Base-by-base conservation (phyloP, 2,329 filamentous ascomycete genomes). In the Fusarium sulawesiense region DNA sequence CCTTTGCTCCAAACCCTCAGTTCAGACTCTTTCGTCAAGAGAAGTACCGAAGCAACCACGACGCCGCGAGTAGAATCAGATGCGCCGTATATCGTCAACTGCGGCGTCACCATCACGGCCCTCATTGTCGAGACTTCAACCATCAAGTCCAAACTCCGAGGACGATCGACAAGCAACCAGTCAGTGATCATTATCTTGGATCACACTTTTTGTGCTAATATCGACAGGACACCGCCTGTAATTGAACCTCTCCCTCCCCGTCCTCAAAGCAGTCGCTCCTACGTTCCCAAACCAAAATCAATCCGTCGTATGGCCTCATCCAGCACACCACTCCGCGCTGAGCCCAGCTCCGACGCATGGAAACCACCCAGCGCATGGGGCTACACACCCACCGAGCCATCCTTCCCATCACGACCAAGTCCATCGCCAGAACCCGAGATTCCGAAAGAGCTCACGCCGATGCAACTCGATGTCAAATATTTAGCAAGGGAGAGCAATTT, bases 21-120 rank as follows among this genome's bases (percentile, higher is more conserved):
- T 9, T 55, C 70, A 14, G 69, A 68, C 8, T 72, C 69, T 0
- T 72, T 70, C 30, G 13, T 72, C 14, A 62, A 62, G 1, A 56
- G 69, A 21, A 72, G 69, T n/a, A 72, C 69, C 5, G 65, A 72
- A 41, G 56, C 68, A 4, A 72, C 61, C 1, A 63, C 55, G 6
- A 49, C 48, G 16, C 20, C 41, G 1, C 65, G 69, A 11, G 70
- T 60, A 13, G 27, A 47, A 2, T 20, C 23, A 11, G 69, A 72
- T 6, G 23, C 34, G 2, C 45, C 56, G 0, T 55, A 41, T n/a
- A 49, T 67, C 21, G 44, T 72, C 12, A 67, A 51, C 3, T 72
- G 69, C 6, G 65, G 70, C 13, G 69, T 72, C 8, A 70, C 61
- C 5, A 70, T 70, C 16, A 57, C 61, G 13, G 69, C 69, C 10